Base-by-base conservation (phyloP, 2,329 filamentous ascomycete species). In the Scedosporium boydii region DNA sequence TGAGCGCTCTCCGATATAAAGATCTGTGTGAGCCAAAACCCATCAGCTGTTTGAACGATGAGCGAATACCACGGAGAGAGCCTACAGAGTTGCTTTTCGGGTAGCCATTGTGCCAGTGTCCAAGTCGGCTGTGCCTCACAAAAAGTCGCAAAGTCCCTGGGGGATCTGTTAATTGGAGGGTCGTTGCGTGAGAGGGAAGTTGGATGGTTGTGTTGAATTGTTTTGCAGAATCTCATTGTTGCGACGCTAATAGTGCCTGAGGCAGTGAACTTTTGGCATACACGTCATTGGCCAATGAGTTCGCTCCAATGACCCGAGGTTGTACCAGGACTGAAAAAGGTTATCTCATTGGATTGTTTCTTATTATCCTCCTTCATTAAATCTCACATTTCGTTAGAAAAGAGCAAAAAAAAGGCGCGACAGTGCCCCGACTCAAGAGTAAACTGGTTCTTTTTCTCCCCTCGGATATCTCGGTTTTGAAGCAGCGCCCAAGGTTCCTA, bases 1-100 rank as follows among this genome's bases (percentile, higher is more conserved):
- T 97, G 73, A 99, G 77, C 27, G 92, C 92, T 69, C 92, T 91
- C 72, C 93, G 88, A 77, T 99, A 99, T 65, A 99, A 88, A 51
- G 85, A 87, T 68, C 85, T 88, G 65, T 6, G 21, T 26, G 26
- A 18, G 23, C 14, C 18, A 18, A 51, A 16, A 16, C 14, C 14
- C 12, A 16, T 26, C 12, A 27, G 46, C n/a, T 26, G n/a, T 27
- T 10, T 18, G 23, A 55, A 21, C 12, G 23, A 23, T 23, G 51
- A 10, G 51, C 12, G 2, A n/a, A 21, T 27, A 23, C 10, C 16
- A 21, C 18, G 44, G 44, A 21, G 2, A 23, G 21, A 16, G 9
- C 59, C 18, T 61, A 83, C 81, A 83, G 67, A 34, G 78, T 77
- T 68, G 80, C 81, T 70, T 77, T 78, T 73, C 77, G 76, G 62